Evolutionary conservation across 1,284 basidiomycete genomes (phyloP), one percentile per base, ranked within the genome.

Genomic region (Apiotrichum brassicae): DNA sequence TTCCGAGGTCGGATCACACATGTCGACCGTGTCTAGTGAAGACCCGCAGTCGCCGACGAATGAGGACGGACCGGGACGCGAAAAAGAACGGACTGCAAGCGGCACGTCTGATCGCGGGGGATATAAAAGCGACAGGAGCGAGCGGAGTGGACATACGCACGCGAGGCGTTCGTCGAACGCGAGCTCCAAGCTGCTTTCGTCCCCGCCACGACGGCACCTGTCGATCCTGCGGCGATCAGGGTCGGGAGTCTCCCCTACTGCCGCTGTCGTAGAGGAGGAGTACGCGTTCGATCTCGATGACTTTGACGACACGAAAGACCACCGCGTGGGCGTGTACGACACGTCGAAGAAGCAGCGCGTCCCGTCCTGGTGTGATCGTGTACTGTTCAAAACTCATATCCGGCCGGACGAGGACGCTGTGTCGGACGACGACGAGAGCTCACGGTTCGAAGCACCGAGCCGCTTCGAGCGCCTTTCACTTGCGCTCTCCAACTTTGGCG

Each of bases 331-430:
- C 16, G 70, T 73, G 5, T 78, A 77, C 59, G 76, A 78, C 49
- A 73, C 73, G 16, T 74, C 71, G 22, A 72, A 76, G 46, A 78
- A 78, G 59, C 75, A 77, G 59, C 62, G 76, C 19, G 74, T 78
- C 1, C 76, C 76, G 0, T 74, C 71, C 38, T 78, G 76, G 76
- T 75, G 73, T 53, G 73, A 75, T 51, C 59, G 73, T 16, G 70
- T 75, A 4, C 57, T 75, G 5, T 75, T 68, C 71, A 74, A 72
- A 51, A 58, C 68, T 0, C 65, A 66, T 40, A 56, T 72, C 25
- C 54, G 61, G 13, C 64, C 69, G 9, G 68, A 68, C 50, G 42
- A 43, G 6, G 42, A 49, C 5, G 43, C 13, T 11, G 33, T 7
- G 12, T 7, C 6, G 6, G 20, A 28, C 25, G 46, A 48, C 25